These are phyloP conservation scores for Polyplosphaeria fusca DNA, from an alignment of 495 filamentous ascomycete species.

Conservation along the genomic window DNA sequence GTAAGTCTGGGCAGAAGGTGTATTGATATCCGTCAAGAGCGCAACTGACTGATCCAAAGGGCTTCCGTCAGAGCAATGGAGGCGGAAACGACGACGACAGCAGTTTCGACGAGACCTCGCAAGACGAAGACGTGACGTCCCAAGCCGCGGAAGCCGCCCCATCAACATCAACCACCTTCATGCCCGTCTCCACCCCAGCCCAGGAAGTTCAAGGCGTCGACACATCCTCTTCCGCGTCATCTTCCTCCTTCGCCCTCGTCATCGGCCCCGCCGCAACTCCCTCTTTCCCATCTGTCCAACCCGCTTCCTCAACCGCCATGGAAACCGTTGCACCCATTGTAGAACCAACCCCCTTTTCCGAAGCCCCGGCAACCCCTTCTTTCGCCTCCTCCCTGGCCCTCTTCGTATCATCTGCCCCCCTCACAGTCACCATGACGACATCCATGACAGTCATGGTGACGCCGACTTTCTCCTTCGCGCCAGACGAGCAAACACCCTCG, in stretches of 20 bases:
- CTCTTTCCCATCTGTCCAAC: neutral
- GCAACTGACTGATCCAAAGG: too few species aligned
- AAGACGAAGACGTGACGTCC: too few species aligned
- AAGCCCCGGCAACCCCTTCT: neutral
- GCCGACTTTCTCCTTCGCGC: neutral
- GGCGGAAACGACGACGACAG: too few species aligned
- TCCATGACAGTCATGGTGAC: constrained; percentile 7
- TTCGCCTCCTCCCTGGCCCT: neutral
- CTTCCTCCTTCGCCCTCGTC: neutral
- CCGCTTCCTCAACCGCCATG: neutral
- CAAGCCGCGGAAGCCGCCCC: neutral
- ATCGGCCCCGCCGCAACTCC: neutral
- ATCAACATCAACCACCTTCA: neutral
- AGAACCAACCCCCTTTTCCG: neutral
- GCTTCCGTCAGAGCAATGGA: too few species aligned
- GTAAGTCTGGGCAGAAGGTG: too few species aligned
- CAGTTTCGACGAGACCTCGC: too few species aligned
- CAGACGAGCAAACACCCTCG: neutral
- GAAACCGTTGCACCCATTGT: neutral
- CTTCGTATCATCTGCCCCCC: too few species aligned
- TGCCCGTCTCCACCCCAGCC: neutral
- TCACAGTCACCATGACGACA: neutral
- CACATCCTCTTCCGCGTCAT: neutral
- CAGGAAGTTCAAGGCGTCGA: neutral
- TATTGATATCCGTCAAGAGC: too few species aligned